These are phyloP conservation scores for Rhizopogon roseolus DNA, from an alignment of 768 basidiomycete genomes.

Conservation along the genomic window DNA sequence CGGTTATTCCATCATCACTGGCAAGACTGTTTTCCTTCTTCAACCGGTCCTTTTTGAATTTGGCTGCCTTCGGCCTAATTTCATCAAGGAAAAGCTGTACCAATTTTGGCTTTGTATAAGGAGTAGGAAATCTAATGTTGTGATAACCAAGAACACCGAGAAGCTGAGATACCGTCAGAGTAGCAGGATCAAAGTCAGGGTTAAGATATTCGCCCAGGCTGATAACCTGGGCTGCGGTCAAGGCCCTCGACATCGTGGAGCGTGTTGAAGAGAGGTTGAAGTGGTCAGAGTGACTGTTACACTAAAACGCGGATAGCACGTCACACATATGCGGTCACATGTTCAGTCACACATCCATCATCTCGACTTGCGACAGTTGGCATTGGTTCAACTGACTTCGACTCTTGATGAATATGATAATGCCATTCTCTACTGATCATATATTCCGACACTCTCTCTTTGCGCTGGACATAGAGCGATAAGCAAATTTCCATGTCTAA, in stretches of 20 bases:
- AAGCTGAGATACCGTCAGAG: conserved; percentile 77
- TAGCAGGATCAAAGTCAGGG: conserved; percentile 67
- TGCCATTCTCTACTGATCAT: too few relatives aligned
- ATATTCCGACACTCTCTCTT: too few relatives aligned
- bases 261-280: neutral
- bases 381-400: too few relatives aligned
- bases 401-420: too few relatives aligned
- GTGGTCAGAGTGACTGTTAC: neutral
- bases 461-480: too few relatives aligned
- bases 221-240: conserved; percentile 78
- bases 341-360: neutral
- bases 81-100: conserved; percentile 75
- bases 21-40: conserved; percentile 66
- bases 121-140: conserved; percentile 67
- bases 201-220: conserved; percentile 73
- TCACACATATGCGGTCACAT: conserved; percentile 18
- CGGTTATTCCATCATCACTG: conserved; percentile 78
- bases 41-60: conserved; percentile 58
- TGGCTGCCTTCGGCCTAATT: conserved; percentile 54
- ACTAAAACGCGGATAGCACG: neutral
- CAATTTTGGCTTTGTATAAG: conserved; percentile 74
- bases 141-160: conserved; percentile 76
- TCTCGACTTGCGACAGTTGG: too few relatives aligned
- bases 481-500: too few relatives aligned
- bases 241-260: conserved; percentile 57